Evolutionary conservation across 768 basidiomycete species (phyloP).

Genomic region (Leccinum truebloodii): DNA sequence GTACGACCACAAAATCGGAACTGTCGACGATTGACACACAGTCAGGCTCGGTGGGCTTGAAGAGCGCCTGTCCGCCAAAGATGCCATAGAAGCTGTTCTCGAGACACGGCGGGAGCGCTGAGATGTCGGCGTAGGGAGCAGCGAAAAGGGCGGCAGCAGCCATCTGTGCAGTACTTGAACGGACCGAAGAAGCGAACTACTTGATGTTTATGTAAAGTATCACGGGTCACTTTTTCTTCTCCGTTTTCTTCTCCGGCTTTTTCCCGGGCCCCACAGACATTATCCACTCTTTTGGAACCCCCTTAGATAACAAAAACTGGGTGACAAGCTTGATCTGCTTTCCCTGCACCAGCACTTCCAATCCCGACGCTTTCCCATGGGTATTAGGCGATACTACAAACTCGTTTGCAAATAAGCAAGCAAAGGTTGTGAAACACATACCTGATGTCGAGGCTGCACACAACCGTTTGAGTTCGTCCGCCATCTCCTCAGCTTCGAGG

Average conservation of each 20-base stretch:
- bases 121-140: conserved; percentile 23
- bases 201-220: not conserved
- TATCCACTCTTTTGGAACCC: conserved; percentile 85
- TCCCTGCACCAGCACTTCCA: conserved; percentile 85
- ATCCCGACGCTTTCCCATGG: conserved; percentile 55
- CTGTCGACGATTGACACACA: conserved; percentile 36
- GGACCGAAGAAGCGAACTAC: not conserved
- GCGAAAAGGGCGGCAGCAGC: conserved; percentile 16
- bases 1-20: conserved; percentile 6
- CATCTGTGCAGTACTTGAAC: conserved; percentile 4
- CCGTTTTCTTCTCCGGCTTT: conserved; percentile 15
- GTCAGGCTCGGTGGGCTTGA: conserved; percentile 39
- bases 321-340: conserved; percentile 69
- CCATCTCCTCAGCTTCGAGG: conserved; percentile 67
- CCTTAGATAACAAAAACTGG: conserved; percentile 65
- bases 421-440: conserved; percentile 31
- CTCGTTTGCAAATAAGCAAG: not conserved
- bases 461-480: conserved; percentile 71
- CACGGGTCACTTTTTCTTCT: conserved; percentile 37
- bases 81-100: conserved; percentile 55
- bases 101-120: conserved; percentile 42
- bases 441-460: conserved; percentile 84
- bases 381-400: conserved; percentile 53
- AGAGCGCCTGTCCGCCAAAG: conserved; percentile 53
- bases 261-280: too few species aligned